Base-by-base conservation (phyloP, 2,329 filamentous ascomycete genomes). In the Massarina eburnea region DNA sequence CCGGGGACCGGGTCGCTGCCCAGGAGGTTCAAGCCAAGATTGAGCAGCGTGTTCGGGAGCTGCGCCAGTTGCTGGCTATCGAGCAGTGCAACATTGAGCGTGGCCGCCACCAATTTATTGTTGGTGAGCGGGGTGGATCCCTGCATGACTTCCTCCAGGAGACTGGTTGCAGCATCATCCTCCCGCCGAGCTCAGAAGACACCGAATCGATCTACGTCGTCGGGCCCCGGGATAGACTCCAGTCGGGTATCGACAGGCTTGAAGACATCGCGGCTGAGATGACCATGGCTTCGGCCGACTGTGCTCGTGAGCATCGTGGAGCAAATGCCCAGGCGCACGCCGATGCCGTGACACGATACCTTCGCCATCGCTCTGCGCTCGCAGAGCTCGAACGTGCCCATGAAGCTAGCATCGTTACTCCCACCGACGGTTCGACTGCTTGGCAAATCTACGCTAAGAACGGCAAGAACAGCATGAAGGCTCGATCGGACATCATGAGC, bases 361-460 rank as follows among this genome's bases (percentile, higher is more conserved):
- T 97, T 41, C 85, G 85, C 45, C 83, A 94, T 61, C 86, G 89
- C 36, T 82, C 84, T 58, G 88, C 92, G 57, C 86, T 97, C 59
- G 83, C 89, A 58, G 84, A 90, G 41, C 79, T 99, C 12, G 91
- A 96, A 75, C 82, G 81, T 48, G 73, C 82, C 38, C 89, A 96
- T 71, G 82, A 88, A 62, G 86, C 91, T n/a, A 88, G 89, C 68
- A 95, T 97, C 67, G 88, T 92, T 59, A 85, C 91, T 1, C 89
- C 90, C 1, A 81, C 80, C 52, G 80, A 82, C 3, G 85, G 85
- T 27, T 83, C 83, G 9, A 82, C 88, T 35, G 85, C 85, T 0
- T 96, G 91, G 90, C 86, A 96, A 67, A 81, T 97, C 43, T 96
- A 91, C 71, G 89, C 89, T 6, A 82, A 87, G 29, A 88, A 96